Evolutionary conservation across 768 basidiomycete genomes (phyloP).

Genomic region (Pleurotus cornucopiae): DNA sequence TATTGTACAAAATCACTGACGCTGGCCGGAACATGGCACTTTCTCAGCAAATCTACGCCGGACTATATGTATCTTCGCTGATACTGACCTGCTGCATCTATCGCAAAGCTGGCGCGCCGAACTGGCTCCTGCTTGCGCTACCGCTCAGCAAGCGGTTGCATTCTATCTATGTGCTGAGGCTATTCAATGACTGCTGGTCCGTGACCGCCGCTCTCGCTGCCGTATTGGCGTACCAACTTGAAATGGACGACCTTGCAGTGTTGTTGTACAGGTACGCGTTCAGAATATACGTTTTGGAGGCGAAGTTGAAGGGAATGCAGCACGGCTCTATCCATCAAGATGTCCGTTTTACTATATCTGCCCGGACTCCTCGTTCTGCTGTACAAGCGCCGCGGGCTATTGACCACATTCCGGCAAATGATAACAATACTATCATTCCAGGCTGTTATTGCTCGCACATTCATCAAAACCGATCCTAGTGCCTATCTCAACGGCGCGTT

Average conservation of each 20-base stretch:
- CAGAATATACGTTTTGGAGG: no score
- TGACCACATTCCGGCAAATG: conserved; percentile 47
- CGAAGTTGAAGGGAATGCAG: conserved; percentile 28
- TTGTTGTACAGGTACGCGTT: conserved; percentile 66
- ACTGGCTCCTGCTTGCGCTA: conserved; percentile 69
- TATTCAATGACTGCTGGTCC: conserved; percentile 96
- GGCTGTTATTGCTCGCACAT: conserved; percentile 62
- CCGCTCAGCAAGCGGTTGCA: conserved; percentile 91
- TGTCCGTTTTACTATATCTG: conserved; percentile 88
- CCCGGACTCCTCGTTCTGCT: conserved; percentile 83
- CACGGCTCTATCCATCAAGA: conserved; percentile 86
- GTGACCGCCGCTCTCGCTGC: conserved; percentile 62
- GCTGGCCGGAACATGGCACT: conserved; percentile 52
- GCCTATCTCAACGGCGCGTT: conserved; percentile 79
- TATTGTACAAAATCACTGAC: conserved; percentile 62
- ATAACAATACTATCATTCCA: conserved; percentile 48
- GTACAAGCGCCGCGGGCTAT: conserved; percentile 67
- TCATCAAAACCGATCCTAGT: conserved; percentile 53
- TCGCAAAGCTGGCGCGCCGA: conserved; percentile 55
- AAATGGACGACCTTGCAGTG: conserved; percentile 57
- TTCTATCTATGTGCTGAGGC: conserved; percentile 84
- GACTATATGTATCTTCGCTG: conserved; percentile 68
- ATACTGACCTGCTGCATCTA: conserved; percentile 68
- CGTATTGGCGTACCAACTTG: conserved; percentile 59
- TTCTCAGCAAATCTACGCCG: conserved; percentile 78